A percentile compares a stretch with the other conserved stretches of the same genome.
Evolutionary conservation across 306 rosid species (phyloP).

Genomic region (Fragaria vesca): DNA sequence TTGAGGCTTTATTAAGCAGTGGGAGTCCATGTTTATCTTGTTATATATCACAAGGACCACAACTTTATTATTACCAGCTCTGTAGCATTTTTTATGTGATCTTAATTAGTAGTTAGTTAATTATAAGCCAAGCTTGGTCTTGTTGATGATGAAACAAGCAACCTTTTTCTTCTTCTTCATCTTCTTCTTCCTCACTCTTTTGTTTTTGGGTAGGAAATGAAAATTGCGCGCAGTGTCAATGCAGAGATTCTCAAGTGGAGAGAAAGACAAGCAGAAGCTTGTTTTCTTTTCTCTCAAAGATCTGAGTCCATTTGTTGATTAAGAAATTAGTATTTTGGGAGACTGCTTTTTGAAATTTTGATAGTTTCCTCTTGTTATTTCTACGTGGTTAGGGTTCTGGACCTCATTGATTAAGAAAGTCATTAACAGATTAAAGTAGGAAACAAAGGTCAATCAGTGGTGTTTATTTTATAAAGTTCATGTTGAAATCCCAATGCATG

Average conservation of each 20-base stretch:
- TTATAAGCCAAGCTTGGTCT: slow-evolving; percentile 42
- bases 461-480: slow-evolving; percentile 39
- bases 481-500: slow-evolving; percentile 29
- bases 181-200: background rate
- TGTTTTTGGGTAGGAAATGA: slow-evolving; percentile 24
- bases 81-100: slow-evolving; percentile 14
- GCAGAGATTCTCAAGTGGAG: slow-evolving; percentile 64
- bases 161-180: slow-evolving; percentile 17
- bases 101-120: background rate
- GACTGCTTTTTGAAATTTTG: slow-evolving; percentile 75
- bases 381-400: slow-evolving; percentile 47
- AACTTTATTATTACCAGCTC: slow-evolving; percentile 36
- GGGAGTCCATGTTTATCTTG: slow-evolving; percentile 43
- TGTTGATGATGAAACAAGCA: slow-evolving; percentile 62
- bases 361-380: slow-evolving; percentile 73
- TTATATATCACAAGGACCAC: slow-evolving; percentile 26
- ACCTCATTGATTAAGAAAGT: slow-evolving; percentile 34
- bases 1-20: background rate
- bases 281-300: slow-evolving; percentile 53
- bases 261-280: slow-evolving; percentile 79
- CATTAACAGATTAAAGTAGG: slow-evolving; percentile 28
- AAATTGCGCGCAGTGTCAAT: slow-evolving; percentile 38
- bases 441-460: slow-evolving; percentile 78
- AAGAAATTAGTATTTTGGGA: slow-evolving; percentile 39
- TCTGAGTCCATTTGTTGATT: slow-evolving; percentile 49